Percentiles rank a stretch among this genome's conserved stretches.
These are phyloP conservation scores for Pseudisothecium myosuroides DNA, from an alignment of 225 moss, liverwort and hornwort species.

Conservation along the genomic window DNA sequence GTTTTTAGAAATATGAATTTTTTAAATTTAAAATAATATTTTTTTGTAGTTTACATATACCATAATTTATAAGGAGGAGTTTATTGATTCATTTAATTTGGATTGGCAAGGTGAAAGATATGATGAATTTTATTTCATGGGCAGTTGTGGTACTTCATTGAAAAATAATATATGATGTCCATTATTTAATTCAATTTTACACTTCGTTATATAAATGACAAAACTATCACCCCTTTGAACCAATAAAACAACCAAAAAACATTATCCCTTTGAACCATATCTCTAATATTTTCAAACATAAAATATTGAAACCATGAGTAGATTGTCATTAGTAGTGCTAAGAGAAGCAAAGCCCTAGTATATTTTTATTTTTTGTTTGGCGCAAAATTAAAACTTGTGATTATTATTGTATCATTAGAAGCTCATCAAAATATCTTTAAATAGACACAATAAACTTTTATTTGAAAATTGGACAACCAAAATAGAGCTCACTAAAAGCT, in stretches of 20 bases:
- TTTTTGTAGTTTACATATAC: no score
- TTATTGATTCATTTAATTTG: no score
- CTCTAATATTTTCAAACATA: neutral
- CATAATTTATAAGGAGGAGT: no score
- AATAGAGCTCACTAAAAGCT: neutral
- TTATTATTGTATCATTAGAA: neutral
- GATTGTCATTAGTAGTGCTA: accelerated
- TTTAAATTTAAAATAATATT: no score
- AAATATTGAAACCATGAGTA: neutral
- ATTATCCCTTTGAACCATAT: neutral
- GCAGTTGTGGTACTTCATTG: no score
- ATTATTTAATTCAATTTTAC: no score
- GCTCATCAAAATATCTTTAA: neutral
- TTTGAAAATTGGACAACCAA: neutral
- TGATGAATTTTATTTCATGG: no score
- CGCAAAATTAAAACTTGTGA: neutral
- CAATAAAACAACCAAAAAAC: neutral
- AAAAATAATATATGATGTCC: no score
- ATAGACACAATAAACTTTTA: accelerated
- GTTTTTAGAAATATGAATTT: no score
- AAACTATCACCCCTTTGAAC: no score
- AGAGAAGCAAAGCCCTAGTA: neutral
- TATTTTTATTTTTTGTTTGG: neutral
- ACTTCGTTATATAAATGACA: no score
- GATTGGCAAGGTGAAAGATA: no score